Conservation (phyloP, 1,284 basidiomycete species). For the Tylopilus orsonianus region DNA sequence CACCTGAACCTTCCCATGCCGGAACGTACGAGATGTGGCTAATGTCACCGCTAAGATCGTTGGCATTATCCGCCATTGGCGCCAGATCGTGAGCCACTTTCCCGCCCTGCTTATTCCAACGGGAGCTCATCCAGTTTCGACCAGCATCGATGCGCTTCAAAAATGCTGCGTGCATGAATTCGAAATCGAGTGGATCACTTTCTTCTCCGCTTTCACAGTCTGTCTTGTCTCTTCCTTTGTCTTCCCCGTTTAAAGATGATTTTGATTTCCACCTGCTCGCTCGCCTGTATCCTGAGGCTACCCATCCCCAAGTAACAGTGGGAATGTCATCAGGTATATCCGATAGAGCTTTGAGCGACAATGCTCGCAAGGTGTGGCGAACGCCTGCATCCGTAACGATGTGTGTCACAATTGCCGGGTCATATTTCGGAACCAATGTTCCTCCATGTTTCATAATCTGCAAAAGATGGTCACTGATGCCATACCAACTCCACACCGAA, state of each 20-base stretch:
- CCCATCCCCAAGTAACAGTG: slow-evolving; percentile 63
- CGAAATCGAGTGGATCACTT: slow-evolving; percentile 32
- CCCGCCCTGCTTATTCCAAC: slow-evolving; percentile 1
- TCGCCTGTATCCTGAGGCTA: slow-evolving; percentile 33
- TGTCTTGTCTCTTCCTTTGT: background rate
- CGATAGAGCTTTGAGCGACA: slow-evolving; percentile 46
- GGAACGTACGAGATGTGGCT: slow-evolving; percentile 42
- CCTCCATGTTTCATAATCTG: slow-evolving; percentile 63
- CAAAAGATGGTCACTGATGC: slow-evolving; percentile 5
- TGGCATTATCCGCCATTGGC: slow-evolving; percentile 1
- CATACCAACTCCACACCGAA: background rate
- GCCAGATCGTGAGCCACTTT: background rate
- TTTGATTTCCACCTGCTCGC: slow-evolving; percentile 8
- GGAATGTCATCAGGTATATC: slow-evolving; percentile 64
- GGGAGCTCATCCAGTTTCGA: slow-evolving; percentile 17
- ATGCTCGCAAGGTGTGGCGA: slow-evolving; percentile 37
- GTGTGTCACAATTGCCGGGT: slow-evolving; percentile 56
- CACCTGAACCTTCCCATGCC: background rate
- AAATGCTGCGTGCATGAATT: slow-evolving; percentile 49
- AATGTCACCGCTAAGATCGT: slow-evolving; percentile 28
- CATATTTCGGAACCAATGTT: slow-evolving; percentile 52
- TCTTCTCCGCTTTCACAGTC: slow-evolving; percentile 8
- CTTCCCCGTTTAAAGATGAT: background rate
- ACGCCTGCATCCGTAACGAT: slow-evolving; percentile 52
- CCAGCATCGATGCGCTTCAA: slow-evolving; percentile 47